phyloP scores from a whole-genome alignment of 495 filamentous ascomycete genomes.

The Penicillium bovifimosum region DNA sequence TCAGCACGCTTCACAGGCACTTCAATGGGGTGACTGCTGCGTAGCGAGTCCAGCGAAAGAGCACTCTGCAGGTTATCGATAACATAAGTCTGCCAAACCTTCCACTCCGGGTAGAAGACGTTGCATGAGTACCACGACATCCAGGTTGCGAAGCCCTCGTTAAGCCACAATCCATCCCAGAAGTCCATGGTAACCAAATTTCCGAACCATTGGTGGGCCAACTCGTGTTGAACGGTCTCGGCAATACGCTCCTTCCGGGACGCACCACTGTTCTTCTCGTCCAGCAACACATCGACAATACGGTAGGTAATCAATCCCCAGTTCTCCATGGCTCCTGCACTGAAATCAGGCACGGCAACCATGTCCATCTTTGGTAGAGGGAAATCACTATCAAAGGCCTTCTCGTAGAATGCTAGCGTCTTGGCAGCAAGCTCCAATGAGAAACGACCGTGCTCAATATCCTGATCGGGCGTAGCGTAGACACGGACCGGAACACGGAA shows the following conservation, averaged over 20 bases:
- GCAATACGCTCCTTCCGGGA: constrained; percentile 89
- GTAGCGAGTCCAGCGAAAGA: constrained; percentile 78
- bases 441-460: constrained; percentile 62
- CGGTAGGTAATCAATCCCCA: constrained; percentile 97
- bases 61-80: constrained; percentile 86
- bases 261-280: constrained; percentile 88
- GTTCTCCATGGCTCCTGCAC: constrained; percentile 96
- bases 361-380: constrained; percentile 91
- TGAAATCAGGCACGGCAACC: constrained; percentile 94
- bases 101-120: constrained; percentile 93
- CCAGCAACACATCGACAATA: constrained; percentile 83
- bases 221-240: constrained; percentile 91
- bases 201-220: constrained; percentile 99
- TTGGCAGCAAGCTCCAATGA: constrained; percentile 58
- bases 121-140: constrained; percentile 57
- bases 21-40: constrained; percentile 95
- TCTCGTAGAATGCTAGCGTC: constrained; percentile 50
- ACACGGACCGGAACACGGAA: constrained; percentile 63
- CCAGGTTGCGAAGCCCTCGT: constrained; percentile 98
- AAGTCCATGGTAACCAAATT: constrained; percentile 99
- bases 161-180: constrained; percentile 98
- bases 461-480: constrained; percentile 57
- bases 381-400: constrained; percentile 50
- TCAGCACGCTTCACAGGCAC: constrained; percentile 92
- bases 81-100: constrained; percentile 96